Percentiles rank a stretch among this genome's conserved stretches.
Conservation (phyloP, 78 protist genomes). For the Protostelium mycophagum region DNA sequence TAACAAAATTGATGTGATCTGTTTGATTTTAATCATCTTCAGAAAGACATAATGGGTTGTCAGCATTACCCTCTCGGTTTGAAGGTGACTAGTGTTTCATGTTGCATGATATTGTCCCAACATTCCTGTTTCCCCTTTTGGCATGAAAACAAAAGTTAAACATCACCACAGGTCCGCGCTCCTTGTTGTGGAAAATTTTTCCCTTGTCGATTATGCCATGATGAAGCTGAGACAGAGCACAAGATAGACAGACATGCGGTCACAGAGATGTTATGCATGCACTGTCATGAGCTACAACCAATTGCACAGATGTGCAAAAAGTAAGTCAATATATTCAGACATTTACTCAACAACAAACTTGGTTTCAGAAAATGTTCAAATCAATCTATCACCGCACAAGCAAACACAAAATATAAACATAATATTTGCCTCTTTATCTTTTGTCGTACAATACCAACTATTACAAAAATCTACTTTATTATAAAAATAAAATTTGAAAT, state of each 20-base stretch:
- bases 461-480: too few relatives aligned
- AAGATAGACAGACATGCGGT: neutral
- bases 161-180: neutral
- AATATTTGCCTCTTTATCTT: too few relatives aligned
- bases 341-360: too few relatives aligned
- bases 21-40: too few relatives aligned
- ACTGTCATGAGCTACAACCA: neutral
- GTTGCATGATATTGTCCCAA: neutral
- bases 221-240: neutral
- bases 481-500: too few relatives aligned
- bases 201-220: neutral
- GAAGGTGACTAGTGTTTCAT: neutral
- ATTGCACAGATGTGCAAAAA: neutral
- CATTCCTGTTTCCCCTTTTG: neutral
- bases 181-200: neutral
- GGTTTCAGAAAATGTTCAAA: too few relatives aligned
- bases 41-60: neutral
- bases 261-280: neutral
- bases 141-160: neutral
- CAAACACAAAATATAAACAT: too few relatives aligned
- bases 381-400: neutral
- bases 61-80: neutral
- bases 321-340: neutral
- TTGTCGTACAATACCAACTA: too few relatives aligned
- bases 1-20: neutral